Evolutionary conservation across 2,329 filamentous ascomycete species (phyloP), one percentile per base, ranked within the genome.

Genomic region (Geosmithia putterillii): DNA sequence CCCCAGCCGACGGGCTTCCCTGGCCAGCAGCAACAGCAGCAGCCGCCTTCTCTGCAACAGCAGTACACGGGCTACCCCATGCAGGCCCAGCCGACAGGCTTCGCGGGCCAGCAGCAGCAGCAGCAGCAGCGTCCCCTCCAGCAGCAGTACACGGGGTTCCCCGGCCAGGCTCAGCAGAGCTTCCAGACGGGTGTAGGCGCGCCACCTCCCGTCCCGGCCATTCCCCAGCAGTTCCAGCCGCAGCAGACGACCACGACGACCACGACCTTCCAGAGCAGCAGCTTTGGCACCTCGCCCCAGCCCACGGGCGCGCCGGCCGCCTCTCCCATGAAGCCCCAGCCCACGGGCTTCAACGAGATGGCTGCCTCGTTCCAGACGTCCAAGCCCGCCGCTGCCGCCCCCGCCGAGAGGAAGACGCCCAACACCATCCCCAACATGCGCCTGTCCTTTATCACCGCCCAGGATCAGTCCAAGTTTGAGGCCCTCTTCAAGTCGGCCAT

Each of bases 401-500:
- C 66, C 48, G 59, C 67, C 7, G 62, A 67, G 45, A 61, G 67
- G 45, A 79, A 77, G 54, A 61, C 70, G 38, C 65, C 73, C 12
- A 81, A 76, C 52, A 92, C 84, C 66, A 95, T 98, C 45, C 92
- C 92, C 22, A 96, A 85, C 59, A 94, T 96, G 51, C 77, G 92
- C 41, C 67, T 98, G 47, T 95, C 89, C 3, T 98, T 98, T 61
- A 95, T 98, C 57, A 95, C 90, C 3, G 89, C 86, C 21, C 79
- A 83, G 55, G 92, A 98, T 58, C 92, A 98, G 64, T 77, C 86
- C 56, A 95, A 95, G 66, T 98, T 98, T 54, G 92, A 98, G 69
- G 92, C 92, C 45, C 68, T 98, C 37, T 98, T 98, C 71, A 95
- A 92, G 66, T 94, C 89, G 44, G 90, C 92, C 14, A 87, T 90